Conservation (phyloP, 2,329 filamentous ascomycete species). For the Penicillium italicum region DNA sequence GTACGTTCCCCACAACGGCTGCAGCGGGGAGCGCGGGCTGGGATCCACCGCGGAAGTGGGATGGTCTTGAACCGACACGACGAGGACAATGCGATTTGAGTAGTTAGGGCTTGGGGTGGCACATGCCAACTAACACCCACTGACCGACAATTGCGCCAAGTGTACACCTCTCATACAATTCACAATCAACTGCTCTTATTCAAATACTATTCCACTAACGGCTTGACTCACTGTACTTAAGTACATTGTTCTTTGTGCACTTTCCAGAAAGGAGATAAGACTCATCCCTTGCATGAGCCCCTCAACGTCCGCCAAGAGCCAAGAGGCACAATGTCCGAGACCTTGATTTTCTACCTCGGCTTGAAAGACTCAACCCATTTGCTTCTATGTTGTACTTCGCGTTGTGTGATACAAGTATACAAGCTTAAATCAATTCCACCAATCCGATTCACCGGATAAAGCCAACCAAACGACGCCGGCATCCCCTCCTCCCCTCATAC, state of each 20-base stretch:
- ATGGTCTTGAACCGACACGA: not conserved
- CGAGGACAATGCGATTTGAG: not conserved
- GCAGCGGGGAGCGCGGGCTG: not conserved
- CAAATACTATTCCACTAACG: not conserved
- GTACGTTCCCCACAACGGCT: not conserved
- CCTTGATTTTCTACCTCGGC: not conserved
- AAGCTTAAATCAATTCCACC: not conserved
- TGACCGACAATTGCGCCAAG: not conserved
- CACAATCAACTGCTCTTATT: not conserved
- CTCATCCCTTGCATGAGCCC: constrained; percentile 1
- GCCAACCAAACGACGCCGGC: not conserved
- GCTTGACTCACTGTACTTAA: not conserved
- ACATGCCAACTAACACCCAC: not conserved
- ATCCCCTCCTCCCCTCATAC: not conserved
- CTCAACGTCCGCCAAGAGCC: not conserved
- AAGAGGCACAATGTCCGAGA: not conserved
- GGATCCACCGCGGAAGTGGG: not conserved
- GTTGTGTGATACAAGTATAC: not conserved
- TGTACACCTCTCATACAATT: not conserved
- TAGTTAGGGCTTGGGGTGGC: not conserved
- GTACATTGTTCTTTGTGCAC: not conserved
- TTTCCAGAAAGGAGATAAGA: not conserved
- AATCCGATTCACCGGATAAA: not conserved
- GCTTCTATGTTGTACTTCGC: not conserved
- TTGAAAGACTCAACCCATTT: not conserved